Percentiles rank a stretch among this genome's conserved stretches.
Conservation (phyloP, 169 alveolate genomes). For the Pseudocohnilembus persalinus region DNA sequence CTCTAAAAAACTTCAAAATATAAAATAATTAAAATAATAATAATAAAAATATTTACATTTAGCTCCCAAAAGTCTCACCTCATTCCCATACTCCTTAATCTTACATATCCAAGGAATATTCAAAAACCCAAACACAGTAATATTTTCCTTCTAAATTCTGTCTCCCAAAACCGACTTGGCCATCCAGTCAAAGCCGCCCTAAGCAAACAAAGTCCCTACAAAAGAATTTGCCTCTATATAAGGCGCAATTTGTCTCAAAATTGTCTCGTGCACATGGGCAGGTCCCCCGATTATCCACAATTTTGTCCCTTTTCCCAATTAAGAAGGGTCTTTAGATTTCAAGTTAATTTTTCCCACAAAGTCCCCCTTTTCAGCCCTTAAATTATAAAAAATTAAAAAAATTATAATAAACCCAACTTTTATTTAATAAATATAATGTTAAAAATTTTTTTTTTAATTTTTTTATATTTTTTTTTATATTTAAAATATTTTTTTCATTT, state of each 20-base stretch:
- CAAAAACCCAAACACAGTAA: constrained; percentile 58
- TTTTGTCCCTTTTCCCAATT: constrained; percentile 46
- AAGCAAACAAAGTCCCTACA: constrained; percentile 62
- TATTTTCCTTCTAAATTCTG: constrained; percentile 38
- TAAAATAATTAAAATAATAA: too few relatives aligned
- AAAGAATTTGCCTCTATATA: constrained; percentile 38
- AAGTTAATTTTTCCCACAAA: constrained; percentile 23
- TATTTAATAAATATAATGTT: background rate
- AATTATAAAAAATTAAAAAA: too few relatives aligned
- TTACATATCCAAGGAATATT: constrained; percentile 68
- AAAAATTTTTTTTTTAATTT: too few relatives aligned
- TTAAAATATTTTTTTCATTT: too few relatives aligned
- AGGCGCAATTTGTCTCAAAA: constrained; percentile 55
- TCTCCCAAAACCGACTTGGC: constrained; percentile 52
- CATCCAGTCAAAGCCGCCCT: constrained; percentile 69
- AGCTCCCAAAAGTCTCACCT: constrained; percentile 62
- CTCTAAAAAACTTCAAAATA: too few relatives aligned
- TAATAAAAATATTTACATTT: too few relatives aligned
- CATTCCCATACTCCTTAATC: constrained; percentile 54
- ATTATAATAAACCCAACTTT: background rate
- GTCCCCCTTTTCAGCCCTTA: constrained; percentile 36
- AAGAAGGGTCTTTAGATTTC: constrained; percentile 54
- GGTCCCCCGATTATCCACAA: constrained; percentile 65
- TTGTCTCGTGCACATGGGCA: constrained; percentile 46
- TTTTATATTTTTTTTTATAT: too few relatives aligned